A percentile compares a stretch with the other conserved stretches of the same genome.
Conservation (phyloP, 352 stramenopile species). For the Elongisporangium undulatum region DNA sequence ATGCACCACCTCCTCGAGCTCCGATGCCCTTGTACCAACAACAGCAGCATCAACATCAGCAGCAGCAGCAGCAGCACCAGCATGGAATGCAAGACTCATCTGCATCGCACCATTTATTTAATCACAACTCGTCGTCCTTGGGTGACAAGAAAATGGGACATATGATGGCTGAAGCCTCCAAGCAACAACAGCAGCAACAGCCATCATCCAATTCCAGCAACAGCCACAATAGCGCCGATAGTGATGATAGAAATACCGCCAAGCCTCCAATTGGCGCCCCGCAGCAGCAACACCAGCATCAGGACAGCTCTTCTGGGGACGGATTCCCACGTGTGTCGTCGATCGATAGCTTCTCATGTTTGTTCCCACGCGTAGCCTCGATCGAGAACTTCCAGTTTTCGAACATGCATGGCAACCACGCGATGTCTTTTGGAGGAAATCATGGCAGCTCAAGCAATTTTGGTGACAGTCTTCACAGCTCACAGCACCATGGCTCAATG, state of each 20-base stretch:
- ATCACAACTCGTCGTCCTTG: not conserved
- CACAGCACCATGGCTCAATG: constrained; percentile 13
- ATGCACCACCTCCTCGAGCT: not conserved
- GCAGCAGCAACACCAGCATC: constrained; percentile 3
- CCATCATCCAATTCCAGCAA: not conserved
- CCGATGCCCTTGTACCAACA: not conserved
- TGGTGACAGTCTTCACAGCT: constrained; percentile 3
- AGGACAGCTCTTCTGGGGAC: constrained; percentile 18
- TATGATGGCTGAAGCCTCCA: not conserved
- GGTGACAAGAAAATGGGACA: not conserved
- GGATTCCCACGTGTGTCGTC: constrained; percentile 70
- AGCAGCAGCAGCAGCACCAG: no score
- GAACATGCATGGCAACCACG: not conserved
- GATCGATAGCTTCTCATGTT: constrained; percentile 80
- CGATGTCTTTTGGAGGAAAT: not conserved
- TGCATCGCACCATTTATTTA: not conserved
- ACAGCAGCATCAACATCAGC: not conserved
- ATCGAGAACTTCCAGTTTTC: constrained; percentile 72
- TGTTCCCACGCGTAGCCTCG: constrained; percentile 79
- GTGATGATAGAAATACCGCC: not conserved
- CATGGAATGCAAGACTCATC: not conserved
- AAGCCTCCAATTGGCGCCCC: constrained; percentile 12
- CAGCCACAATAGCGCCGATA: not conserved
- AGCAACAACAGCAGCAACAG: not conserved
- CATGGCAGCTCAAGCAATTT: constrained; percentile 15